A percentile compares a stretch with the other conserved stretches of the same genome.
Conservation (phyloP, 192 early-diverging fungal species). For the Pilaira anomala region DNA sequence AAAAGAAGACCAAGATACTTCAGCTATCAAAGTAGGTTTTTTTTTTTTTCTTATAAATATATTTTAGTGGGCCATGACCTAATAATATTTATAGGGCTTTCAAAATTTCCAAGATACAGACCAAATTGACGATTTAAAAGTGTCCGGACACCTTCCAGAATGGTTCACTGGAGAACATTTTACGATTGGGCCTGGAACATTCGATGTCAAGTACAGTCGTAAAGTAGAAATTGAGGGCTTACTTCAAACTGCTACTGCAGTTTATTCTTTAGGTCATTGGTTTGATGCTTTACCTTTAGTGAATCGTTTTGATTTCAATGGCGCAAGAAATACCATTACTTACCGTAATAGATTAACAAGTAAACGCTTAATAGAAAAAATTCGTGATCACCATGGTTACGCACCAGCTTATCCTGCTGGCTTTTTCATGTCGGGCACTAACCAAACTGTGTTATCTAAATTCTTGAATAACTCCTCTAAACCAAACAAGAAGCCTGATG, state of each 20-base stretch:
- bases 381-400: constrained; percentile 69
- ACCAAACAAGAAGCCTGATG: constrained; percentile 56
- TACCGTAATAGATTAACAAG: constrained; percentile 62
- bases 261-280: constrained; percentile 66
- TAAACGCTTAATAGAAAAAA: constrained; percentile 57
- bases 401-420: constrained; percentile 63
- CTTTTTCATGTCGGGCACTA: constrained; percentile 62
- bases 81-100: constrained; percentile 44
- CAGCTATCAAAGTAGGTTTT: constrained; percentile 8
- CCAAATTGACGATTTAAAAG: constrained; percentile 40
- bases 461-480: constrained; percentile 54
- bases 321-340: constrained; percentile 48
- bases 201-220: constrained; percentile 63
- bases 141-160: constrained; percentile 59
- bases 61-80: no score
- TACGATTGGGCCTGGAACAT: constrained; percentile 62
- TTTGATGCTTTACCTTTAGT: constrained; percentile 74
- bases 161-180: constrained; percentile 66
- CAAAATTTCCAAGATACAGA: constrained; percentile 52
- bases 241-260: constrained; percentile 62
- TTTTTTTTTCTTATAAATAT: constrained; percentile 1
- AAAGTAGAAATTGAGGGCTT: constrained; percentile 55
- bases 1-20: constrained; percentile 9
- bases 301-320: constrained; percentile 64
- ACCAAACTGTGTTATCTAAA: constrained; percentile 65